Evolutionary conservation across 306 rosid genomes (phyloP).

Genomic region (Quercus aquifolioides): DNA sequence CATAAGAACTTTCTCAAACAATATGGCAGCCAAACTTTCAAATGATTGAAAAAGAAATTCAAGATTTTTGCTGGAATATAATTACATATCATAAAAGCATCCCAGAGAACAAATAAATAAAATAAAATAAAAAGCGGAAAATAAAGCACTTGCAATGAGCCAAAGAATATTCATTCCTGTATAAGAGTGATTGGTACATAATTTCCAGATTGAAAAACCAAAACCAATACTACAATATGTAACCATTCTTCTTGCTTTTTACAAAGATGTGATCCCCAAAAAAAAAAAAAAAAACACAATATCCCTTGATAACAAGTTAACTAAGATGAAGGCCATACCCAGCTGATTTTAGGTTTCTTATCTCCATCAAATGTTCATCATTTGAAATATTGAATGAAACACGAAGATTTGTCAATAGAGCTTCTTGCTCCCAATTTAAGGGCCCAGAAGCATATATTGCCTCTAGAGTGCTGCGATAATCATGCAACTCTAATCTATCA

Average conservation of each 20-base stretch:
- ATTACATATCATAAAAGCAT: neutral
- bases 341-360: slow-evolving; percentile 43
- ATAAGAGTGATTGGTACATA: slow-evolving; percentile 6
- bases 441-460: slow-evolving; percentile 80
- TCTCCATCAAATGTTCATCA: slow-evolving; percentile 76
- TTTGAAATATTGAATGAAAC: slow-evolving; percentile 76
- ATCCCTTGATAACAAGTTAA: slow-evolving; percentile 15
- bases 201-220: slow-evolving; percentile 4
- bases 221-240: neutral
- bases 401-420: slow-evolving; percentile 77
- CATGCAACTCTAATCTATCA: slow-evolving; percentile 79
- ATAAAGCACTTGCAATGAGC: slow-evolving; percentile 8
- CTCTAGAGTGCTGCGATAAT: slow-evolving; percentile 56
- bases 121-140: neutral
- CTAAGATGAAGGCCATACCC: slow-evolving; percentile 22
- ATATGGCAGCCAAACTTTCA: neutral
- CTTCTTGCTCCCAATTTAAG: slow-evolving; percentile 92
- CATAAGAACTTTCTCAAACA: neutral
- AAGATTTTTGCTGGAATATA: neutral
- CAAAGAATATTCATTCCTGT: slow-evolving; percentile 1
- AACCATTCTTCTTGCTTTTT: slow-evolving; percentile 11
- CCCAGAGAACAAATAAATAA: neutral
- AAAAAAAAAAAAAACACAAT: neutral
- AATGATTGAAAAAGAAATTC: neutral
- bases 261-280: neutral